Base-by-base conservation (phyloP, 2,329 filamentous ascomycete species). In the Ceratocystis destructans region DNA sequence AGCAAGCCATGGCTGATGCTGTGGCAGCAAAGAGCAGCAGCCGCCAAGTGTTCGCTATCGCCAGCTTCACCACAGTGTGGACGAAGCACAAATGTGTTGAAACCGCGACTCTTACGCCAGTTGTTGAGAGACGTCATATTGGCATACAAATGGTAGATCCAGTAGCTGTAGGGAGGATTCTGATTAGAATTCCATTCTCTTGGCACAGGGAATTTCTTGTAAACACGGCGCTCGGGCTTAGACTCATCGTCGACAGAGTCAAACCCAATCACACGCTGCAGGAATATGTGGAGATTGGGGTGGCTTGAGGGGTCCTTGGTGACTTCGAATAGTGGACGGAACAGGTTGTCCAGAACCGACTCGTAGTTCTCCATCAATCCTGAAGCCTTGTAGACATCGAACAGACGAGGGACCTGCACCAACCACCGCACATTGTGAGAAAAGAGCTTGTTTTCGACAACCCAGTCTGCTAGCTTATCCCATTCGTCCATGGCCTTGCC, bases 211-310 rank as follows among this genome's bases (percentile, higher is more conserved):
- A 96, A 99, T 74, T 99, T 99, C 73, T 87, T 88, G 78, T 91
- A 96, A n/a, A 97, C 82, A 22, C 94, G 87, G 33, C 93, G 86
- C 76, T 99, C 94, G 1, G 91, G 83, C 77, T 99, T 99, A 80
- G 92, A 96, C 78, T 99, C 94, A 71, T 99, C 94, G 73, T 99
- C 94, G 61, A 99, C 94, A 72, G 90, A 96, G 75, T 99, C 94
- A 72, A 99, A 96, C 0, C 94, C 94, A 72, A 99, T 90, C 37
- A 99, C 94, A 68, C 94, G 83, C 74, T 99, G 92, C 63, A 99
- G 77, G 77, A 99, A 97, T 59, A 97, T 78, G 74, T 99, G 93
- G 20, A 99, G 83, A 73, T 99, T 96, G 1, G 91, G 91, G 73
- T 97, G 90, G 70, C 84, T 90, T 46, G 81, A 81, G 0, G 94